Evolutionary conservation across 768 basidiomycete genomes (phyloP).

Genomic region (Royoungia palumana): DNA sequence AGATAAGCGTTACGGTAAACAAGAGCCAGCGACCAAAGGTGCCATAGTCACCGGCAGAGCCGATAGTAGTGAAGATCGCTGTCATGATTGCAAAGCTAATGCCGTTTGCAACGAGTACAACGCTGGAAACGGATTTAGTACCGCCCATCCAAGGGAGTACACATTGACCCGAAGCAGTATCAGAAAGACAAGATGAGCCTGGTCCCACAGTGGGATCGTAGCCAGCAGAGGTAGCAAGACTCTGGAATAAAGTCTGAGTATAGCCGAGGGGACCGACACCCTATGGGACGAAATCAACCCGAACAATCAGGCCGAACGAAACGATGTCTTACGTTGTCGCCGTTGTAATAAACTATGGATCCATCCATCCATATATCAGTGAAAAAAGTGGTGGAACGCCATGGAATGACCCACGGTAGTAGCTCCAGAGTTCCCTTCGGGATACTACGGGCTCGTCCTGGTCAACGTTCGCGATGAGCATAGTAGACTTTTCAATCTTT

Average conservation of each 20-base stretch:
- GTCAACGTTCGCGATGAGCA: conserved; percentile 39
- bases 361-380: neutral
- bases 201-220: conserved; percentile 68
- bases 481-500: conserved; percentile 12
- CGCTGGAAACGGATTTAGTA: conserved; percentile 69
- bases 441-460: conserved; percentile 68
- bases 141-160: conserved; percentile 76
- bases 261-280: conserved; percentile 68
- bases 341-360: conserved; percentile 71
- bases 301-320: neutral
- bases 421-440: conserved; percentile 73
- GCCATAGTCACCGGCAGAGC: conserved; percentile 37
- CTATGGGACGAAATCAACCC: conserved; percentile 29
- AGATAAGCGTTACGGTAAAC: conserved; percentile 65
- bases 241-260: conserved; percentile 73
- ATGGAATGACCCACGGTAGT: conserved; percentile 49
- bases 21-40: conserved; percentile 75
- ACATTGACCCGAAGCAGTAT: conserved; percentile 62
- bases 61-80: conserved; percentile 74
- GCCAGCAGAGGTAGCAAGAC: conserved; percentile 66
- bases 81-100: conserved; percentile 81
- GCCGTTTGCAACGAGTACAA: conserved; percentile 76
- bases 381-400: neutral
- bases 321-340: conserved; percentile 57
- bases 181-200: conserved; percentile 63